Evolutionary conservation across 2,329 filamentous ascomycete genomes (phyloP).

Genomic region (Xylaria sp.): DNA sequence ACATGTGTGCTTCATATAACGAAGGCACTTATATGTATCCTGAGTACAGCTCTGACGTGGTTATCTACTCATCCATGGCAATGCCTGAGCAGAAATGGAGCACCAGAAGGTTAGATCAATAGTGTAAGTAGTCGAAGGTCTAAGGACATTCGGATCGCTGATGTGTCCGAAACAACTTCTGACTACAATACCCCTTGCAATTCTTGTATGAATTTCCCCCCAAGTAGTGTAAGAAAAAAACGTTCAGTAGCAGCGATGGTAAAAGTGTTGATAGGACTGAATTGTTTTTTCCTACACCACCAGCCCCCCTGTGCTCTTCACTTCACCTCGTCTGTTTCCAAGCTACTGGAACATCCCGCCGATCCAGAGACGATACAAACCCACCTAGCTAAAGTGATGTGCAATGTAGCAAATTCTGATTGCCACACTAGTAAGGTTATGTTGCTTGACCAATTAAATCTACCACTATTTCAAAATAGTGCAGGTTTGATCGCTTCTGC

Average conservation of each 20-base stretch:
- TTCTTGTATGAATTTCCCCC: not conserved
- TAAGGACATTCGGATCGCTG: too few relatives aligned
- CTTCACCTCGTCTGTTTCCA: not conserved
- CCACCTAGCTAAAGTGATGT: not conserved
- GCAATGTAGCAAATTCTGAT: conserved; percentile 11
- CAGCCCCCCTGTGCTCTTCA: not conserved
- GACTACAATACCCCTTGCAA: not conserved
- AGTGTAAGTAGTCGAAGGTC: too few relatives aligned
- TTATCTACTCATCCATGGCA: too few relatives aligned
- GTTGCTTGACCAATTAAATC: conserved; percentile 5
- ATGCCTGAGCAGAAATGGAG: too few relatives aligned
- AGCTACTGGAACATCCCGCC: not conserved
- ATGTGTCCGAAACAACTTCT: too few relatives aligned
- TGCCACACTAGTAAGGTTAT: conserved; percentile 11
- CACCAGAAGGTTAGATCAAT: too few relatives aligned
- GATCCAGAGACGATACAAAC: conserved; percentile 8
- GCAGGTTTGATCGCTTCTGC: not conserved
- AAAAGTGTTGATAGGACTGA: too few relatives aligned
- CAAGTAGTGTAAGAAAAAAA: too few relatives aligned
- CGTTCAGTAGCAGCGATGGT: too few relatives aligned
- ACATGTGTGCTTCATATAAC: too few relatives aligned
- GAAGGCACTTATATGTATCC: too few relatives aligned
- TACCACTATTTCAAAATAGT: not conserved
- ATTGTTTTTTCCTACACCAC: not conserved
- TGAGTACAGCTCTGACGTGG: too few relatives aligned